Evolutionary conservation across 2,329 filamentous ascomycete genomes (phyloP), one percentile per base, ranked within the genome.

Genomic region (Fusarium agapanthi): DNA sequence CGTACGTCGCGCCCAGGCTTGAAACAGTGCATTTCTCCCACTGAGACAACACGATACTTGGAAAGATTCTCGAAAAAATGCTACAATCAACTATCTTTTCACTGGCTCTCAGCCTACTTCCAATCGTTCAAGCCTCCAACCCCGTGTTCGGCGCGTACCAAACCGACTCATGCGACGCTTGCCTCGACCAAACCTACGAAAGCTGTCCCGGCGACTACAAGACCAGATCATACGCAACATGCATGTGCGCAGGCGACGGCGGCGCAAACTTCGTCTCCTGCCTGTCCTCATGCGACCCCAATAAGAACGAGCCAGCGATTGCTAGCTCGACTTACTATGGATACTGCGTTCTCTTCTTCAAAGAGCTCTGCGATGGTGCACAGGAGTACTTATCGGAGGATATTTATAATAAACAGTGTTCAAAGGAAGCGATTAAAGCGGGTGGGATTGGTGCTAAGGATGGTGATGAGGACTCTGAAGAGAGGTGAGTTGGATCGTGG

Each of bases 161-260:
- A 32, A 44, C 50, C 1, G 38, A 34, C 32, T 16, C n/a, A 32
- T 61, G 58, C 22, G 50, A 61, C 32, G 34, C 50, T 1, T 61
- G 50, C 1, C 59, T 61, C 5, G 59, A 61, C 32, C 24, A 61
- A 4, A 54, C 37, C 6, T 61, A 61, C 40, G 32, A 61, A 24
- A 61, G 32, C 2, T 57, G 40, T 6, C 26, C 40, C 1, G 59
- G 59, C 3, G 50, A 61, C 22, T 61, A 57, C 26, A 44, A n/a
- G 10, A 61, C 59, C 14, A 50, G 50, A 13, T 10, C 50, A 1
- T 61, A 61, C 41, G 59, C 59, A 15, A 61, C 59, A 26, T 61
- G 59, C 12, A 61, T 61, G 40, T 57, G 50, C 22, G 59, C 50
- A 12, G 59, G 50, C 14, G 40, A 61, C 3, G 59, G 59, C 7